Base-by-base conservation (phyloP, 2,329 filamentous ascomycete species). In the Aspergillus nomiae region DNA sequence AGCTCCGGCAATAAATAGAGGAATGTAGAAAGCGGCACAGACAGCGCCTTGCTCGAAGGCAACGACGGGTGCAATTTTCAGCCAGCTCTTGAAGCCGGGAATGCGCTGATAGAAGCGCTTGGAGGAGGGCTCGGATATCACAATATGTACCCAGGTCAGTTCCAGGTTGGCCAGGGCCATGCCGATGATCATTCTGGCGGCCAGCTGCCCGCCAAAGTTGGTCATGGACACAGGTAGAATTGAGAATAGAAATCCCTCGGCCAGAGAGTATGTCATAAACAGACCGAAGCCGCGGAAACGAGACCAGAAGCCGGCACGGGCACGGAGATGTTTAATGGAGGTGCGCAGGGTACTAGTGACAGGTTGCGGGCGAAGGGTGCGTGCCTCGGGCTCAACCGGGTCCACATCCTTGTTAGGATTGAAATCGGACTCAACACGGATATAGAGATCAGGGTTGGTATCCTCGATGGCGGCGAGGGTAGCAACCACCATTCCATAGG, bases 101-200 rank as follows among this genome's bases (percentile, higher is more conserved):
- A 96, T 84, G 62, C 92, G 90, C 71, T 84, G 81, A 79, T 85
- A 91, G 82, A 90, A 92, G 70, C 80, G 80, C 74, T 86, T 85
- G 55, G 82, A 73, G 61, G 85, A 89, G 5, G 88, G 87, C 57
- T 87, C 83, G 1, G 92, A 89, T 73, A 97, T 92, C 74, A 96
- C 87, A 71, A 91, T 89, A 77, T 96, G 92, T 2, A 93, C 91
- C 92, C 93, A 97, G 61, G 87, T 85, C 69, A 93, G 86, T 75
- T 87, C 86, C 64, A 94, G 77, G 71, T 90, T 90, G 38, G 89
- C 86, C 30, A 91, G 82, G 26, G 85, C 77, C 24, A 94, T 76
- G 54, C 86, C 83, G 26, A 87, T 82, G 51, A 90, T 64, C 53
- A 89, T 83, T 58, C 83, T 83, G 59, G 82, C 81, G 60, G 90